Base-by-base conservation (phyloP, 257 asterid genomes). In the Scutellaria baicalensis region DNA sequence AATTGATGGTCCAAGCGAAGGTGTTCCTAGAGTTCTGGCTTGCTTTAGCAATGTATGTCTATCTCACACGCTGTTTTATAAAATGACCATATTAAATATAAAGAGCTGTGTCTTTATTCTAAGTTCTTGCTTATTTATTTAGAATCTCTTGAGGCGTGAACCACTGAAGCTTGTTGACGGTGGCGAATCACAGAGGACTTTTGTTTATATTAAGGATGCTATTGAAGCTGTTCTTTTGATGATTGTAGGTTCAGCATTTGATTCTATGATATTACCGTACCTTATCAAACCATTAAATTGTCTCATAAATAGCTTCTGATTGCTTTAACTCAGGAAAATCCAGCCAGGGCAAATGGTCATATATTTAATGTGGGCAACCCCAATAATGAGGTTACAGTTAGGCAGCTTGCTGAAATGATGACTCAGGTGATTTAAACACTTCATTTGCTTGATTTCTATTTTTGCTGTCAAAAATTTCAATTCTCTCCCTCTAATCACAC, bases 351-450 rank as follows among this genome's bases (percentile, higher is more conserved):
- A 23, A 93, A 88, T 76, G 97, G 97, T 68, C 96, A 88, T 17
- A 93, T 86, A 66, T 90, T 93, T 59, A 93, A 93, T 54, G 97
- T 93, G 78, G 98, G 98, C 47, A 93, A 93, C 77, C 98, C 98
- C 47, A 76, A 88, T 79, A 93, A 93, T 73, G 98, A 93, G 85
- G 98, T 93, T 47, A 93, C 96, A 31, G 98, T 90, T 49, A 79
- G 90, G 82, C 96, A 93, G 86, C 97, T 93, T 11, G 98, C 98
- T 76, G 98, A 90, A 78, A 90, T 93, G 98, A 93, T 93, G 98
- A 90, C 96, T 20, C 64, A 85, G 95, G 98, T 93, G 51, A 60
- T 70, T 67, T n/a, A 33, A 36, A 35, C n/a, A 38, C 10, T 55
- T 72, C 51, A 59, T 72, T 23, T 48, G 33, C 4, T 21, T 11